phyloP scores from a whole-genome alignment of 257 asterid species.

The Oldenlandia corymbosa region DNA sequence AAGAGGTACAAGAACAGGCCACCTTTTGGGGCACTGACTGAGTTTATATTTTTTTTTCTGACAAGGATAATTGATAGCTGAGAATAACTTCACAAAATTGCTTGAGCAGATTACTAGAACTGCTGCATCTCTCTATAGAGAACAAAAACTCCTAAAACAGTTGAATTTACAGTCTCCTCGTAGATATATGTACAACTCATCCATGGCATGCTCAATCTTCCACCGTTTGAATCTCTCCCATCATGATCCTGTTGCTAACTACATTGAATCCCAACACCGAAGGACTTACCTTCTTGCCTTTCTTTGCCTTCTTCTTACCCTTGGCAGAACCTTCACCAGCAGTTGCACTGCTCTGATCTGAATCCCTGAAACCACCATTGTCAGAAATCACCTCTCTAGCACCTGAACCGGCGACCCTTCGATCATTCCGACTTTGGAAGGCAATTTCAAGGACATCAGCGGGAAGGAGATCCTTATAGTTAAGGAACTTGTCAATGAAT shows the following conservation, averaged over 20 bases:
- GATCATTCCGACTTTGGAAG: conserved; percentile 44
- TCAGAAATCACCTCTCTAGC: conserved; percentile 35
- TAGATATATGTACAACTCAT: conserved; percentile 47
- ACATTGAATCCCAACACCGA: conserved; percentile 87
- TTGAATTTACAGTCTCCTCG: conserved; percentile 39
- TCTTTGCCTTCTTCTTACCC: conserved; percentile 71
- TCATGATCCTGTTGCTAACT: conserved; percentile 95
- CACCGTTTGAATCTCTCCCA: conserved; percentile 90
- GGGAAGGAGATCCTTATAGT: conserved; percentile 76
- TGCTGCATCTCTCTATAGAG: conserved; percentile 48
- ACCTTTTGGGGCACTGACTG: neutral
- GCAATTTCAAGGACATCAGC: conserved; percentile 73
- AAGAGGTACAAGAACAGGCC: conserved; percentile 4
- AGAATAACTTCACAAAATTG: conserved; percentile 45
- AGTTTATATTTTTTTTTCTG: conserved; percentile 6
- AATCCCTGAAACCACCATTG: conserved; percentile 27
- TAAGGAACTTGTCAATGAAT: conserved; percentile 83
- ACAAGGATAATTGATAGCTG: conserved; percentile 28
- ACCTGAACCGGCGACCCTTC: conserved; percentile 28
- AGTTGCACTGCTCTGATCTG: conserved; percentile 23
- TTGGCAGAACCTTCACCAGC: conserved; percentile 37
- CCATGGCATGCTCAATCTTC: conserved; percentile 48
- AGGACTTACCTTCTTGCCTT: conserved; percentile 82
- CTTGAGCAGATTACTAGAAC: conserved; percentile 43
- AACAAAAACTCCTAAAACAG: conserved; percentile 27